Conservation (phyloP, 1,284 basidiomycete species). For the Cryptococcus jaspeensis region DNA sequence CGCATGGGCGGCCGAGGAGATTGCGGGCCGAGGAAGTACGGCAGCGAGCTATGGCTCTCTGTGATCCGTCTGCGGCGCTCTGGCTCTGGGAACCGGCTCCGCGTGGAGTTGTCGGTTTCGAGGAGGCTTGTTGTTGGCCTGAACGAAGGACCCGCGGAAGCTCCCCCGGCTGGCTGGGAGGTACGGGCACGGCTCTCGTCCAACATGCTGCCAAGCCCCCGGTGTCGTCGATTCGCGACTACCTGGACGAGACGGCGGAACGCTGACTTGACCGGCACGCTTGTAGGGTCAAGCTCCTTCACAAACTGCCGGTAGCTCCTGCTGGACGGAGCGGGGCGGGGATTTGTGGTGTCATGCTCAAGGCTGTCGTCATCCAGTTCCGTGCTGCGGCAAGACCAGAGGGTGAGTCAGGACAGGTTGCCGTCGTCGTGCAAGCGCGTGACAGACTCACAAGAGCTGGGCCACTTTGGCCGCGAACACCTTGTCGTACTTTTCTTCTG, state of each 20-base stretch:
- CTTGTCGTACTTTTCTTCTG: slow-evolving; percentile 22
- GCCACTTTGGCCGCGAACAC: slow-evolving; percentile 22
- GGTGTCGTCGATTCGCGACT: not conserved
- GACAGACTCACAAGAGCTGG: slow-evolving; percentile 22
- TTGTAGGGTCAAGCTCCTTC: slow-evolving; percentile 7
- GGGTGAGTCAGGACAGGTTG: not conserved
- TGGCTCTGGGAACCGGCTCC: not conserved
- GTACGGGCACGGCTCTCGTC: not conserved
- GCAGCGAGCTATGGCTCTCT: too few relatives aligned
- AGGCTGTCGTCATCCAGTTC: slow-evolving; percentile 1
- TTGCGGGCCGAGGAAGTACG: not conserved
- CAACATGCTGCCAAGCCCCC: not conserved
- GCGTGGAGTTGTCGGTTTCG: not conserved
- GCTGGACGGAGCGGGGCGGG: not conserved
- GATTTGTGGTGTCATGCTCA: not conserved
- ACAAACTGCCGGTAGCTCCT: slow-evolving; percentile 13
- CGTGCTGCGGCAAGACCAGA: not conserved
- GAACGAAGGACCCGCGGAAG: not conserved
- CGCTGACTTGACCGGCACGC: not conserved
- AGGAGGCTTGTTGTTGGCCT: not conserved
- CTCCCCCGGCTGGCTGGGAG: not conserved
- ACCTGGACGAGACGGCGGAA: slow-evolving; percentile 2
- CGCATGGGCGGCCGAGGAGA: too few relatives aligned
- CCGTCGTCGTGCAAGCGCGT: too few relatives aligned
- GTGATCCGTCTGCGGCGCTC: slow-evolving; percentile 1